Conservation (phyloP, 2,329 filamentous ascomycete genomes). For the Colletotrichum abscissum region DNA sequence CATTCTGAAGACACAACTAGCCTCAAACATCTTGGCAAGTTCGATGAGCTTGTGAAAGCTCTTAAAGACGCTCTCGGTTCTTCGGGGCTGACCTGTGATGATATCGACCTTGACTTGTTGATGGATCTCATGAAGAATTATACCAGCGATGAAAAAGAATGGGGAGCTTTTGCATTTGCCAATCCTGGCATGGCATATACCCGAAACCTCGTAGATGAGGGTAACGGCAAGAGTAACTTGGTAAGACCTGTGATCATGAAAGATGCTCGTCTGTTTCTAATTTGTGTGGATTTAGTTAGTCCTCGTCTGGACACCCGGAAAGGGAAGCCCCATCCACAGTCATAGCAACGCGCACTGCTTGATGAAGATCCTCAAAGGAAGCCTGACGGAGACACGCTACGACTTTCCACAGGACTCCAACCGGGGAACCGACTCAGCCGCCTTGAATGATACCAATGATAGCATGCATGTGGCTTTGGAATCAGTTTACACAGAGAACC, state of each 20-base stretch:
- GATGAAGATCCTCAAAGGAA: constrained; percentile 87
- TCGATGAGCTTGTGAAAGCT: not conserved
- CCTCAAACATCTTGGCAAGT: not conserved
- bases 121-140: not conserved
- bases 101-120: not conserved
- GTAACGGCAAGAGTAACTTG: not conserved
- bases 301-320: constrained; percentile 88
- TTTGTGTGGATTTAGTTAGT: constrained; percentile 63
- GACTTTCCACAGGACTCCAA: constrained; percentile 71
- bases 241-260: not conserved
- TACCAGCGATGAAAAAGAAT: not conserved
- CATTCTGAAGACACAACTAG: not conserved
- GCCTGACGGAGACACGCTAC: constrained; percentile 85
- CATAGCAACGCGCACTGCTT: constrained; percentile 89
- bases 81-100: not conserved
- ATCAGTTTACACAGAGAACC: constrained; percentile 74
- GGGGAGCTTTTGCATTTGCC: not conserved
- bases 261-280: not conserved
- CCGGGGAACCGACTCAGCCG: constrained; percentile 40
- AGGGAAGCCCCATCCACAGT: constrained; percentile 87
- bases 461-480: constrained; percentile 58
- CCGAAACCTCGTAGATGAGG: not conserved
- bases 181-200: not conserved
- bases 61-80: not conserved
- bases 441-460: not conserved